Evolutionary conservation across 352 stramenopile genomes (phyloP).

Genomic region (Globisporangium nagaii): DNA sequence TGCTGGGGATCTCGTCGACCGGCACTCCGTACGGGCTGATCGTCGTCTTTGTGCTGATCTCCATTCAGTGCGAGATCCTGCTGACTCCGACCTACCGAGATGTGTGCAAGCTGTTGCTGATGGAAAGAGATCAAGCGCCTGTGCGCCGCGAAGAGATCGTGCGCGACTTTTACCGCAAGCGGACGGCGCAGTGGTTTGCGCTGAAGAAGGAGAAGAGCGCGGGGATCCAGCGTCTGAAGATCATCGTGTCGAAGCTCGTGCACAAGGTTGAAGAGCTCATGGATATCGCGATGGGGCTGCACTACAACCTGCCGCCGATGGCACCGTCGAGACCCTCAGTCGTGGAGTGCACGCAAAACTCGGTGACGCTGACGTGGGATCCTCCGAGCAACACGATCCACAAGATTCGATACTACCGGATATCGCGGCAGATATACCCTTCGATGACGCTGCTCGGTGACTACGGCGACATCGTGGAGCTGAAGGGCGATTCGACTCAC

Average conservation of each 20-base stretch:
- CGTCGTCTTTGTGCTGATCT: conserved; percentile 75
- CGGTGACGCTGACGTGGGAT: conserved; percentile 68
- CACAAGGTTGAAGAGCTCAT: conserved; percentile 88
- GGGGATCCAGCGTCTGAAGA: conserved; percentile 76
- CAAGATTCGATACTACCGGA: conserved; percentile 81
- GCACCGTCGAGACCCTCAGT: conserved; percentile 50
- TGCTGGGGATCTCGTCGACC: conserved; percentile 55
- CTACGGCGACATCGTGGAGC: conserved; percentile 74
- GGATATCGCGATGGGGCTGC: conserved; percentile 81
- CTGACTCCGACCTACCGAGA: conserved; percentile 50
- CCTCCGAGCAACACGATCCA: conserved; percentile 54
- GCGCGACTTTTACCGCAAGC: conserved; percentile 52
- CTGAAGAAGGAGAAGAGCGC: conserved; percentile 84
- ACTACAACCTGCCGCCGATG: conserved; percentile 82
- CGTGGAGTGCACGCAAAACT: conserved; percentile 66
- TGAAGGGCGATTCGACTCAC: conserved; percentile 47
- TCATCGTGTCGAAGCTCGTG: conserved; percentile 85
- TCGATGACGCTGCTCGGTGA: conserved; percentile 80
- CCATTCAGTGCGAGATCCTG: conserved; percentile 80
- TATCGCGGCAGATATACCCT: conserved; percentile 72
- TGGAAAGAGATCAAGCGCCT: conserved; percentile 41
- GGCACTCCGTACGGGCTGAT: conserved; percentile 63
- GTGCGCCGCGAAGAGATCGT: conserved; percentile 58
- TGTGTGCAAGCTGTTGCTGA: conserved; percentile 41
- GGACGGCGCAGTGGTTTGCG: conserved; percentile 66